Evolutionary conservation across 2,329 filamentous ascomycete genomes (phyloP).

Genomic region (Cordyceps javanica): DNA sequence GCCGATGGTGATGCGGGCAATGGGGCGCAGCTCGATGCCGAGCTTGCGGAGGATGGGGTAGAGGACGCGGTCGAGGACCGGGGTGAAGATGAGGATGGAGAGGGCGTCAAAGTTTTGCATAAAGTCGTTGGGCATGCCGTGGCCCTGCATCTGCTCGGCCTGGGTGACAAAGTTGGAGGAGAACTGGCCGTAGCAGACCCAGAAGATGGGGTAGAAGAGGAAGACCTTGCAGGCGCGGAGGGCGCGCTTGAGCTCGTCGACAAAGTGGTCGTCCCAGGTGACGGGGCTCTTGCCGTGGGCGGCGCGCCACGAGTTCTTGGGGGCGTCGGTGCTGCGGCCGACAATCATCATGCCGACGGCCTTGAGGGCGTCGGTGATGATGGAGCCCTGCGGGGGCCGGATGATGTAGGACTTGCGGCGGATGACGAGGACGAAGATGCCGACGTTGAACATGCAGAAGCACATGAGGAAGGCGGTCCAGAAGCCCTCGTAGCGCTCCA

Average conservation of each 20-base stretch:
- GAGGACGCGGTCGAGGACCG: slow-evolving; percentile 53
- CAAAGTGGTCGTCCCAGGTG: slow-evolving; percentile 63
- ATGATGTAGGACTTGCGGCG: slow-evolving; percentile 44
- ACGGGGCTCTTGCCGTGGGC: slow-evolving; percentile 40
- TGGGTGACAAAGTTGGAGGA: slow-evolving; percentile 62
- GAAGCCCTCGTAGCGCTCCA: slow-evolving; percentile 63
- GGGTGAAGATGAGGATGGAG: slow-evolving; percentile 60
- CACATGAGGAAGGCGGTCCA: slow-evolving; percentile 56
- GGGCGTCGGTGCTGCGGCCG: slow-evolving; percentile 46
- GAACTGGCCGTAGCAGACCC: slow-evolving; percentile 64
- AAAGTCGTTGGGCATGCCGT: slow-evolving; percentile 64
- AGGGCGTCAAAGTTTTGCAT: slow-evolving; percentile 64
- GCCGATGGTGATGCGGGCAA: slow-evolving; percentile 59
- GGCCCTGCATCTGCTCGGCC: slow-evolving; percentile 48
- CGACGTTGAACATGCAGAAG: slow-evolving; percentile 57
- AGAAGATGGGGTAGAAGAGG: slow-evolving; percentile 59
- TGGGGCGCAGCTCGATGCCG: slow-evolving; percentile 56
- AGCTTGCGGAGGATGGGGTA: slow-evolving; percentile 55
- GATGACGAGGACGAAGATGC: slow-evolving; percentile 44
- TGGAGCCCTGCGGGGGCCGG: slow-evolving; percentile 51
- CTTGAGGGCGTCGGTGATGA: slow-evolving; percentile 60
- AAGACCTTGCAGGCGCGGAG: slow-evolving; percentile 67
- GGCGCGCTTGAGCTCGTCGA: slow-evolving; percentile 64
- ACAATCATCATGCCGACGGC: slow-evolving; percentile 34
- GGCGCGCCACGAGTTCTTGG: slow-evolving; percentile 60